These are phyloP conservation scores for Astrothelium subdiscretum DNA, from an alignment of 495 filamentous ascomycete genomes.

Conservation along the genomic window DNA sequence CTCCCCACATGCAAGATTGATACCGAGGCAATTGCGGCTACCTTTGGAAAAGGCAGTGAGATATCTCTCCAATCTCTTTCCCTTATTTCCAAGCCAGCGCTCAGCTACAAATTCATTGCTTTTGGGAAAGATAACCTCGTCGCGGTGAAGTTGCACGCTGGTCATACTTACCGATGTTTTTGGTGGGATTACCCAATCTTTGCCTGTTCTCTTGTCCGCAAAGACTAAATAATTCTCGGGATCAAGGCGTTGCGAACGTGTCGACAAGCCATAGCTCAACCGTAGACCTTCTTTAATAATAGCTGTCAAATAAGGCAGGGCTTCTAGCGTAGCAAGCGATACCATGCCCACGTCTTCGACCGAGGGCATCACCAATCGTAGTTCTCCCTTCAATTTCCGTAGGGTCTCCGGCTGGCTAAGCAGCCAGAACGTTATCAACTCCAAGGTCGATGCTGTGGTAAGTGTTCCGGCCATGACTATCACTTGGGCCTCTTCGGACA, in stretches of 20 bases:
- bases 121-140: not conserved
- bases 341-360: not conserved
- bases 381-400: not conserved
- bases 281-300: conserved; percentile 29
- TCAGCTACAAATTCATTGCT: conserved; percentile 4
- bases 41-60: conserved; percentile 40
- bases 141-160: conserved; percentile 9
- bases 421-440: not conserved
- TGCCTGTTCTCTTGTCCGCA: conserved; percentile 21
- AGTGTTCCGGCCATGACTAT: conserved; percentile 9
- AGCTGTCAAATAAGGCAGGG: conserved; percentile 22
- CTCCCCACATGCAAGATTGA: conserved; percentile 27
- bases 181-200: conserved; percentile 20
- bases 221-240: conserved; percentile 1
- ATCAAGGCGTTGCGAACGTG: not conserved
- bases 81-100: conserved; percentile 12
- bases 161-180: conserved; percentile 31
- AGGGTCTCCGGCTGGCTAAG: not conserved
- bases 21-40: conserved; percentile 38
- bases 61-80: conserved; percentile 33
- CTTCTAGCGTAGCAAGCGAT: conserved; percentile 1
- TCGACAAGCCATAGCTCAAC: not conserved
- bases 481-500: conserved; percentile 6
- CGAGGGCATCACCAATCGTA: not conserved
- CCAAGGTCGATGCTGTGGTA: conserved; percentile 10